phyloP scores from a whole-genome alignment of 768 basidiomycete genomes.

The Russula vinacea region DNA sequence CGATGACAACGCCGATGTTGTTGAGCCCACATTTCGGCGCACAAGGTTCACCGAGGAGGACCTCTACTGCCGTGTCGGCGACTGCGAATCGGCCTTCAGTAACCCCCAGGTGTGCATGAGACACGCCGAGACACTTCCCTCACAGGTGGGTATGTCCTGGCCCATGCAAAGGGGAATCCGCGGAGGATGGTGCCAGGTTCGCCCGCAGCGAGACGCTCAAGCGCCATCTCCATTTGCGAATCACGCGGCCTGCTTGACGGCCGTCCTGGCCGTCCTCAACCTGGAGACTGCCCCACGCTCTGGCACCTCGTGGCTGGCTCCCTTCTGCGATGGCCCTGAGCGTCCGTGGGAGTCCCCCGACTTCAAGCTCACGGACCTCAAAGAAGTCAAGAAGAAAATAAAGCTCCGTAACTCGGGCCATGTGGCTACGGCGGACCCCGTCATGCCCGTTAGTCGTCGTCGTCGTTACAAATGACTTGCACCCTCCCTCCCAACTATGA shows the following conservation, averaged over 20 bases:
- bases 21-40: neutral
- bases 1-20: neutral
- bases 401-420: neutral
- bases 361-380: slow-evolving; percentile 14
- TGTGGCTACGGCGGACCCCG: neutral
- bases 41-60: slow-evolving; percentile 2
- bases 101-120: slow-evolving; percentile 1
- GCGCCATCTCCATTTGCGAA: slow-evolving; percentile 11
- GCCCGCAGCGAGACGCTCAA: slow-evolving; percentile 6
- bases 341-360: slow-evolving; percentile 15
- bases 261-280: neutral
- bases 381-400: slow-evolving; percentile 11
- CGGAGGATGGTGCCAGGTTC: neutral
- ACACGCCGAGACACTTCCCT: slow-evolving; percentile 11
- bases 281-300: neutral
- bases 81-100: slow-evolving; percentile 6
- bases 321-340: slow-evolving; percentile 22
- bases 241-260: neutral
- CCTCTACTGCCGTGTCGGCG: slow-evolving; percentile 15
- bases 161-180: neutral
- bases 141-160: slow-evolving; percentile 6
- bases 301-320: slow-evolving; percentile 7
- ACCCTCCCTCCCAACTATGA: too few relatives aligned
- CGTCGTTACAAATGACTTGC: slow-evolving; percentile 20
- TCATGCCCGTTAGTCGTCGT: neutral